phyloP scores from a whole-genome alignment of 1,284 basidiomycete genomes.

The Trametes sp. region DNA sequence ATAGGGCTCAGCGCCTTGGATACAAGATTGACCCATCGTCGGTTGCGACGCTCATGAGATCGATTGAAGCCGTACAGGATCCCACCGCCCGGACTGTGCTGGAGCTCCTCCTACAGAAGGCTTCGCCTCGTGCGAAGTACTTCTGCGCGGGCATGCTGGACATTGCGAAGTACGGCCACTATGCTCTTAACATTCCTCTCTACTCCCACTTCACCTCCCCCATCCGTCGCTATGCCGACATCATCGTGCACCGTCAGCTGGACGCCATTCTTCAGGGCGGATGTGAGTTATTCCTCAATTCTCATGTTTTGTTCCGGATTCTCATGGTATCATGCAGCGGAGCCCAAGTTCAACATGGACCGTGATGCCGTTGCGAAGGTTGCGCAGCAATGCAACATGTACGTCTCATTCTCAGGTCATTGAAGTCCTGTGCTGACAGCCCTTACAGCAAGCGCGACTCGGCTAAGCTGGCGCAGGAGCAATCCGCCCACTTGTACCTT shows the following conservation, averaged over 20 bases:
- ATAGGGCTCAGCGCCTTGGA: conserved; percentile 86
- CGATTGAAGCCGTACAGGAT: conserved; percentile 79
- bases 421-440: neutral
- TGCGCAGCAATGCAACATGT: conserved; percentile 98
- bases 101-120: conserved; percentile 86
- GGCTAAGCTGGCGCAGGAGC: conserved; percentile 92
- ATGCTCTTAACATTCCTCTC: conserved; percentile 88
- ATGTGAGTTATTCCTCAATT: conserved; percentile 50
- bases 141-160: conserved; percentile 99
- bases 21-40: conserved; percentile 85
- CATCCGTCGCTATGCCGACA: conserved; percentile 93
- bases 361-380: conserved; percentile 97
- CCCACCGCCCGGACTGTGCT: conserved; percentile 77
- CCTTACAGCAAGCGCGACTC: conserved; percentile 84
- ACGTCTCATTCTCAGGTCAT: conserved; percentile 36
- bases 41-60: conserved; percentile 85
- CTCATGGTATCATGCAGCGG: conserved; percentile 46
- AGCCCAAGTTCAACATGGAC: conserved; percentile 95
- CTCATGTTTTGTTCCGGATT: conserved; percentile 14
- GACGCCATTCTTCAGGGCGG: conserved; percentile 86
- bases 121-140: conserved; percentile 93
- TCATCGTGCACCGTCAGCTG: conserved; percentile 96
- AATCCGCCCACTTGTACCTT: conserved; percentile 94
- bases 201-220: conserved; percentile 99
- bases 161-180: conserved; percentile 97